Percentiles rank a stretch among this genome's conserved stretches.
Evolutionary conservation across 345 rosid genomes (phyloP).

Genomic region (Eucalyptus curtisii): DNA sequence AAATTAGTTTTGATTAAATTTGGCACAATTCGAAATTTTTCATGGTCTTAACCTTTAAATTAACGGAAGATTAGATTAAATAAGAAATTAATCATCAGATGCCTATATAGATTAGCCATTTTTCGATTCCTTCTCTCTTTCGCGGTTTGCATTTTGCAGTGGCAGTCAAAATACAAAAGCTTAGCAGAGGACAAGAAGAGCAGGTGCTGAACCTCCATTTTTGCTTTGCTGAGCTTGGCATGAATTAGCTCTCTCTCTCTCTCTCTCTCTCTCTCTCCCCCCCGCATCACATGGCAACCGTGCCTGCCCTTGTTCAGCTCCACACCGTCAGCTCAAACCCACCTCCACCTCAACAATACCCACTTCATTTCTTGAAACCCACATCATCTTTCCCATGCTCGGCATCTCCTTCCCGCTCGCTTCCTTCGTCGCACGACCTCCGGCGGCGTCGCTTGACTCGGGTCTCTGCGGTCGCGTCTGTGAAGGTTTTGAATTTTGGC

Average conservation of each 20-base stretch:
- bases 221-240: not conserved
- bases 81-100: not conserved
- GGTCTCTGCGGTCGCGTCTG: constrained; percentile 14
- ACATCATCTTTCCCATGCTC: constrained; percentile 4
- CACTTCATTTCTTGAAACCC: constrained; percentile 7
- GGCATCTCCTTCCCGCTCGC: not conserved
- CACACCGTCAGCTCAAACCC: constrained; percentile 9
- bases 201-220: not conserved
- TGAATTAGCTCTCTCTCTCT: not conserved
- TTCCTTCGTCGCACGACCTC: not conserved
- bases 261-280: not conserved
- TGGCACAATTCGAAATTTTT: accelerated
- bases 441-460: constrained; percentile 1
- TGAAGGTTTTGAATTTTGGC: constrained; percentile 18
- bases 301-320: constrained; percentile 20
- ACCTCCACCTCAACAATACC: not conserved
- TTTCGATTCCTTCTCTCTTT: not conserved
- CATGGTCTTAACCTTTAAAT: not conserved
- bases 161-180: not conserved
- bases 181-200: not conserved
- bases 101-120: not conserved
- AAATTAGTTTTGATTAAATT: no score
- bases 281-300: not conserved
- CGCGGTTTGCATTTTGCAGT: not conserved
- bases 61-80: not conserved